These are phyloP conservation scores for Stagonosporopsis vannaccii DNA, from an alignment of 2,329 filamentous ascomycete genomes.

Conservation along the genomic window DNA sequence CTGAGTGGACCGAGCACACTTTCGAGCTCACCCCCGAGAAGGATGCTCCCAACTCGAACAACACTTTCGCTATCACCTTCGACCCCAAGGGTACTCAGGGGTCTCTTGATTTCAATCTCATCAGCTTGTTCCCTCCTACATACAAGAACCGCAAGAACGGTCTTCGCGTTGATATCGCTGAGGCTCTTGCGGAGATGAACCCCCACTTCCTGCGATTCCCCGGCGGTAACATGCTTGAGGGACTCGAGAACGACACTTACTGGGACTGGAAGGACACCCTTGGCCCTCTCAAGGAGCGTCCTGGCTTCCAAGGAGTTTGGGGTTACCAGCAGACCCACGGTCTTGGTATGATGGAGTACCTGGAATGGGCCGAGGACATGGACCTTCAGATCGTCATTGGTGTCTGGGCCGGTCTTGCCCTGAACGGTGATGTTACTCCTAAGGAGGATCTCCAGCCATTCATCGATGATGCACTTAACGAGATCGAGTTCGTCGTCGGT, in stretches of 20 bases:
- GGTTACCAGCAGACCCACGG: constrained; percentile 55
- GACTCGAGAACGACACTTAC: constrained; percentile 31
- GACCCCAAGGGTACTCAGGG: constrained; percentile 48
- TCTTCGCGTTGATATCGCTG: constrained; percentile 58
- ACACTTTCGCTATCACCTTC: constrained; percentile 60
- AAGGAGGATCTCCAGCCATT: constrained; percentile 48
- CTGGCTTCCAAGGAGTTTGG: constrained; percentile 57
- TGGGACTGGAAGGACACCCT: constrained; percentile 60
- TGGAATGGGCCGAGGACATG: constrained; percentile 58
- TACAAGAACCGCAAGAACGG: constrained; percentile 62
- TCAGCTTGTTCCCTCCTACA: constrained; percentile 63
- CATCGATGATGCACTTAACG: constrained; percentile 50
- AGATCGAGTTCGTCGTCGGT: constrained; percentile 47
- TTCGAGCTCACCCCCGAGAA: constrained; percentile 48
- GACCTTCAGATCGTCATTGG: constrained; percentile 52
- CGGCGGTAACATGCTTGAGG: constrained; percentile 59
- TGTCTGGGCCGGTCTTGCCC: constrained; percentile 55
- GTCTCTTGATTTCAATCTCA: constrained; percentile 57
- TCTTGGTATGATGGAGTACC: constrained; percentile 57
- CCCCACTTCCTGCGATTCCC: constrained; percentile 60
- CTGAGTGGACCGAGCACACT: constrained; percentile 52
- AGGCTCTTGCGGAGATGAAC: constrained; percentile 54
- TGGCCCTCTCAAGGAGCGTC: constrained; percentile 57
- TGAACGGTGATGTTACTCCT: constrained; percentile 51
- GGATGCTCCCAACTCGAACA: constrained; percentile 57